Conservation (phyloP, 192 early-diverging fungal genomes). For the Phycomyces blakesleeanus region DNA sequence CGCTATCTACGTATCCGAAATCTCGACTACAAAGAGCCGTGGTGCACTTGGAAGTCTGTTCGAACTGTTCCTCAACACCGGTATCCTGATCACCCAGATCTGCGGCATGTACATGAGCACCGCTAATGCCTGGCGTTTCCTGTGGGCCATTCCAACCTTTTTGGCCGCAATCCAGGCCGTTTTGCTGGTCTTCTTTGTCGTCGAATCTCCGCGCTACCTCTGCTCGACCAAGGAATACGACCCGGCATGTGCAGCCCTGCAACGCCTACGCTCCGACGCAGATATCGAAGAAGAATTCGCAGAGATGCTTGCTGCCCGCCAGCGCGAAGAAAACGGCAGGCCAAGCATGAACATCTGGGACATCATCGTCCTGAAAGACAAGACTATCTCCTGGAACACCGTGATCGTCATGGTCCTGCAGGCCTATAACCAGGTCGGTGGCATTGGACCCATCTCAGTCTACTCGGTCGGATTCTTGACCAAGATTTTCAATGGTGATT, state of each 20-base stretch:
- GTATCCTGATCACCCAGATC: slow-evolving; percentile 72
- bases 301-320: slow-evolving; percentile 51
- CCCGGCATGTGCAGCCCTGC: slow-evolving; percentile 53
- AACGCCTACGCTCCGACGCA: slow-evolving; percentile 52
- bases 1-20: slow-evolving; percentile 73
- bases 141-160: slow-evolving; percentile 62
- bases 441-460: slow-evolving; percentile 83
- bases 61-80: slow-evolving; percentile 76
- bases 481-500: slow-evolving; percentile 47
- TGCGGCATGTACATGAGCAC: slow-evolving; percentile 58
- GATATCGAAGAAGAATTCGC: slow-evolving; percentile 63
- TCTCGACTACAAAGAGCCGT: slow-evolving; percentile 68
- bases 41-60: slow-evolving; percentile 70
- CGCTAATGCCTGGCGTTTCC: slow-evolving; percentile 66
- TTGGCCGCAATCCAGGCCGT: slow-evolving; percentile 57
- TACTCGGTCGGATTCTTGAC: slow-evolving; percentile 79
- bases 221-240: slow-evolving; percentile 58
- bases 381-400: slow-evolving; percentile 47
- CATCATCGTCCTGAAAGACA: slow-evolving; percentile 14
- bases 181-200: slow-evolving; percentile 60
- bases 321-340: slow-evolving; percentile 20
- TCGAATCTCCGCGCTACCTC: slow-evolving; percentile 75
- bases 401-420: slow-evolving; percentile 67
- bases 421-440: slow-evolving; percentile 78
- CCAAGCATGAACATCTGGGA: slow-evolving; percentile 15